These are phyloP conservation scores for Pseudozyma sp. DNA, from an alignment of 1,284 basidiomycete genomes.

Conservation along the genomic window DNA sequence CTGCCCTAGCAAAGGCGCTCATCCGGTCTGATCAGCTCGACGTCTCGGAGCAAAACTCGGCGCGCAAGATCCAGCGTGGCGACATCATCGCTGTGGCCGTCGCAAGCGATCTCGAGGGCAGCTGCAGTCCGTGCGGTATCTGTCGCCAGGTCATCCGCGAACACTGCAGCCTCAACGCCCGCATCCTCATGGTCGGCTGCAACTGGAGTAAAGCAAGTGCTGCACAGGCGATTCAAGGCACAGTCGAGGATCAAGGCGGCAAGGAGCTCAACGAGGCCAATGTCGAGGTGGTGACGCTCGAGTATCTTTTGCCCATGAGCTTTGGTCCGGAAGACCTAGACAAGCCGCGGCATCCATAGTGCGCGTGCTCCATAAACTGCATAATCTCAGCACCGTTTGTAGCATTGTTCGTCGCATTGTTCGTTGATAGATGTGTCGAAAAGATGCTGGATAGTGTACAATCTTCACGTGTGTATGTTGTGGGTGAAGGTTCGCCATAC, in stretches of 20 bases:
- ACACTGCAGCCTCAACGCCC: conserved; percentile 79
- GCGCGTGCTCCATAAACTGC: not conserved
- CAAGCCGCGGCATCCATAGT: conserved; percentile 44
- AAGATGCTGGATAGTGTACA: too few species aligned
- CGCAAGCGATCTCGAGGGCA: conserved; percentile 50
- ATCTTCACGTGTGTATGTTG: too few species aligned
- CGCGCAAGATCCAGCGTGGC: conserved; percentile 42
- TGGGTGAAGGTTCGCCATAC: not conserved
- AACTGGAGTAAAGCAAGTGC: conserved; percentile 72
- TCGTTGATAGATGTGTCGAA: too few species aligned
- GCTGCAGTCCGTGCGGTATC: conserved; percentile 77
- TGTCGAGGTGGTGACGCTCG: conserved; percentile 75
- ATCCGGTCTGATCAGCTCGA: conserved; percentile 34
- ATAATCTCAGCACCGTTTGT: too few species aligned
- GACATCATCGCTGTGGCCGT: conserved; percentile 61
- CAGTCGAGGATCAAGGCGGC: conserved; percentile 33
- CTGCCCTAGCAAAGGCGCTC: conserved; percentile 58
- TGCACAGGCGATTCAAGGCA: not conserved
- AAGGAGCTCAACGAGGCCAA: conserved; percentile 68
- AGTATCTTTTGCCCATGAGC: conserved; percentile 82
- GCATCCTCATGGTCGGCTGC: conserved; percentile 80
- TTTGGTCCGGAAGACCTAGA: conserved; percentile 85
- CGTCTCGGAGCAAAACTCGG: conserved; percentile 25
- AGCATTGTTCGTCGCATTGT: too few species aligned
- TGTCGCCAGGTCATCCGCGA: conserved; percentile 92